Conservation (phyloP, 2,329 filamentous ascomycete genomes). For the Raffaelea deltoideospora region DNA sequence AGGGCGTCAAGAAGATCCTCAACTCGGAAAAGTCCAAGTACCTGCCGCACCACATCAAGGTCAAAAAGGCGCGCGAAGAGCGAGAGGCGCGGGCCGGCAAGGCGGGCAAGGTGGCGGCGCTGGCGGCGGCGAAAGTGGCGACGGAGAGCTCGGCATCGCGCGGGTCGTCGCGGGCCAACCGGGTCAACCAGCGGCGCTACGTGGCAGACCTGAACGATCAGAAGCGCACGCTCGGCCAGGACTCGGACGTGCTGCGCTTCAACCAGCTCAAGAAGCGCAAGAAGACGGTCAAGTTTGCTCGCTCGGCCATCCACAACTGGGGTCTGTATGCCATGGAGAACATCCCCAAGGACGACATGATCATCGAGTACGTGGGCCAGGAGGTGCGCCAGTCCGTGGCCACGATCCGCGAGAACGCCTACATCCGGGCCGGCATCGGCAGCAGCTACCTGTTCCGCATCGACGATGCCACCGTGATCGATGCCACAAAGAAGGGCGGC, state of each 20-base stretch:
- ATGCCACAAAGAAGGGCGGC: slow-evolving; percentile 95
- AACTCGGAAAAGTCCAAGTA: slow-evolving; percentile 98
- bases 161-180: slow-evolving; percentile 81
- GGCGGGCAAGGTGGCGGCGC: slow-evolving; percentile 51
- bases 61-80: slow-evolving; percentile 80
- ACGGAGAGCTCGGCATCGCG: slow-evolving; percentile 72
- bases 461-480: slow-evolving; percentile 92
- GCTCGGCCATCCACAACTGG: slow-evolving; percentile 98
- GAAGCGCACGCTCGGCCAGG: slow-evolving; percentile 68
- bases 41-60: slow-evolving; percentile 90
- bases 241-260: slow-evolving; percentile 88
- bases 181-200: slow-evolving; percentile 87
- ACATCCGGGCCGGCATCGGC: slow-evolving; percentile 91
- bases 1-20: slow-evolving; percentile 87
- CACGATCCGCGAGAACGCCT: slow-evolving; percentile 84
- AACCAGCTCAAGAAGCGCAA: slow-evolving; percentile 99
- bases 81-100: slow-evolving; percentile 58
- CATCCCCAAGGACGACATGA: slow-evolving; percentile 96
- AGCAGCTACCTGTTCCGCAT: slow-evolving; percentile 97
- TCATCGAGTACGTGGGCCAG: slow-evolving; percentile 98
- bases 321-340: slow-evolving; percentile 95
- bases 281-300: slow-evolving; percentile 95
- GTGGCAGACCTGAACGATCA: slow-evolving; percentile 92
- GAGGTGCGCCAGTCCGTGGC: slow-evolving; percentile 94
- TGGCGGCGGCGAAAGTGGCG: slow-evolving; percentile 56